Conservation (phyloP, 768 basidiomycete genomes). For the Neoboletus magnificus region DNA sequence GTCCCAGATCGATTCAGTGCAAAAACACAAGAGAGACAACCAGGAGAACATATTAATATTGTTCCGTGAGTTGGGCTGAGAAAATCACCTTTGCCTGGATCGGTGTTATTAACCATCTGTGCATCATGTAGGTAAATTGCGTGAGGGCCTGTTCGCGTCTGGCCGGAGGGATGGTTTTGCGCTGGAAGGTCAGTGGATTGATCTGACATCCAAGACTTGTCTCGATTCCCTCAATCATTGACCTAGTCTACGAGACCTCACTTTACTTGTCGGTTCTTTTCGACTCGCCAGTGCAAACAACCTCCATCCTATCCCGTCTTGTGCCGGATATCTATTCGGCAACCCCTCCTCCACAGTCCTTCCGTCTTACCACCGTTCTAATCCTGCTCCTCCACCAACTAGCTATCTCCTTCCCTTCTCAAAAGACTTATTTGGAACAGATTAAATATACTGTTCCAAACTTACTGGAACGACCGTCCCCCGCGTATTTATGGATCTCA, state of each 20-base stretch:
- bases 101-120: not conserved
- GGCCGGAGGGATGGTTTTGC: conserved; percentile 59
- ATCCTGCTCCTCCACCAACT: conserved; percentile 60
- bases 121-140: conserved; percentile 56
- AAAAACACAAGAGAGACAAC: conserved; percentile 42
- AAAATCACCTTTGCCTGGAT: not conserved
- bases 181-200: conserved; percentile 53
- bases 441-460: conserved; percentile 22
- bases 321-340: conserved; percentile 46
- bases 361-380: conserved; percentile 36
- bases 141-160: conserved; percentile 68
- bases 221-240: not conserved
- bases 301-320: conserved; percentile 58
- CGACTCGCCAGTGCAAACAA: conserved; percentile 56
- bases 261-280: conserved; percentile 63
- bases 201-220: not conserved
- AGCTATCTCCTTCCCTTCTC: conserved; percentile 59
- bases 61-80: conserved; percentile 51
- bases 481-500: conserved; percentile 48
- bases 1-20: conserved; percentile 16
- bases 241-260: conserved; percentile 70
- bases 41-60: conserved; percentile 70
- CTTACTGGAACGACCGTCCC: conserved; percentile 37
- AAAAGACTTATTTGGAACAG: conserved; percentile 43
- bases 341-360: conserved; percentile 13